Base-by-base conservation (phyloP, 2,329 filamentous ascomycete genomes). In the Penicillium hordei region DNA sequence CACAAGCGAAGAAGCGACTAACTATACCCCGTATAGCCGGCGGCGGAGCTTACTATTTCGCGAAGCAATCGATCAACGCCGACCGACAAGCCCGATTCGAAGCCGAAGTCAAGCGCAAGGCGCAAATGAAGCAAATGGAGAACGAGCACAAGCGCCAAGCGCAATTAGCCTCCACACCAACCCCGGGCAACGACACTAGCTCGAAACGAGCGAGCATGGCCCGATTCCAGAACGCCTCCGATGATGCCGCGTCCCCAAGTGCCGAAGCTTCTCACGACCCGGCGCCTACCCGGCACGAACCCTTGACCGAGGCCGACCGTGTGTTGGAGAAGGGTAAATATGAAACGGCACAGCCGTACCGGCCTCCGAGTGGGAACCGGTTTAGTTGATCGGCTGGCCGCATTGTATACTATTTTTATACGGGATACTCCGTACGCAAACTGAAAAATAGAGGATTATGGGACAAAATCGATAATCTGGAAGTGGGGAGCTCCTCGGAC, bases 31-130 rank as follows among this genome's bases (percentile, higher is more conserved):
- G 25, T 49, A 2, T 71, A 92, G 91, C 93, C 65, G 94, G 93
- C 71, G 94, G 86, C 64, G 90, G 89, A 62, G 92, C 93, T 70
- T 99, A 97, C 82, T 92, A 90, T 81, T 96, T 97, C 74, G 94
- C 94, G 63, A 99, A 99, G 83, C 84, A 86, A 72, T 88, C 88
- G 75, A 96, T 99, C 83, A 96, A 97, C 73, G 90, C 90, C 66
- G 92, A 97, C 76, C 90, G 93, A 63, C 82, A 85, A 60, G 80
- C 85, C 60, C 86, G 90, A 69, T 85, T 89, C 64, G 84, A 89
- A 67, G 86, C 89, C 60, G 83, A 85, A 66, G 87, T 89, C 78
- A 88, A 83, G 78, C 83, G 82, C 67, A 76, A 78, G 61, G 68
- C 72, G 10, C 68, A 74, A 34, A 58, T 74, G 43, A 71, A 69